Percentiles rank a stretch among this genome's conserved stretches.
Evolutionary conservation across 345 rosid species (phyloP).

Genomic region (Kernera saxatilis): DNA sequence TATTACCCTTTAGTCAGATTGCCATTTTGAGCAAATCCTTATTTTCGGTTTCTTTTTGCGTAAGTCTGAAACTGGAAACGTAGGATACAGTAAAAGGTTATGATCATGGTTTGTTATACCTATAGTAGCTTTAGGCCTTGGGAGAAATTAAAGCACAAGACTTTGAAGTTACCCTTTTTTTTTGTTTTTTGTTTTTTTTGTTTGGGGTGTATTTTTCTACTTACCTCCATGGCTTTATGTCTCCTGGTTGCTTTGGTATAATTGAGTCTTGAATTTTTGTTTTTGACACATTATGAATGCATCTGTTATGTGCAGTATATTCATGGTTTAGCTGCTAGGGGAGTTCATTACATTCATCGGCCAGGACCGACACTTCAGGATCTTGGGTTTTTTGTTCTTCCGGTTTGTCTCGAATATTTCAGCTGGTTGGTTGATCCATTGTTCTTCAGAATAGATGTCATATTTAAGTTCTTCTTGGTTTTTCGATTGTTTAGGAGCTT

Average conservation of each 20-base stretch:
- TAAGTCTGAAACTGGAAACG: conserved; percentile 2
- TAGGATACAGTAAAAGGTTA: conserved; percentile 37
- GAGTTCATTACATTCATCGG: conserved; percentile 87
- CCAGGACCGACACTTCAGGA: conserved; percentile 93
- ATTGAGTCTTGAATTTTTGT: background rate
- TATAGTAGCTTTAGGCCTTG: conserved; percentile 4
- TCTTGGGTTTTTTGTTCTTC: conserved; percentile 72
- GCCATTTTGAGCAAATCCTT: background rate
- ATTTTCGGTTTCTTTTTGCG: background rate
- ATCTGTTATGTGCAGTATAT: conserved; percentile 54
- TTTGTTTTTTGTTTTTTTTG: background rate
- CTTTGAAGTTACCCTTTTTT: conserved; percentile 17
- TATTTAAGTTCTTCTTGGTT: background rate
- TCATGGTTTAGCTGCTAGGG: conserved; percentile 84
- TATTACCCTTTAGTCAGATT: background rate
- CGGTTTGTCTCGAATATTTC: conserved; percentile 44
- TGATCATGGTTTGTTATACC: conserved; percentile 28
- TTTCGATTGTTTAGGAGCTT: conserved; percentile 51
- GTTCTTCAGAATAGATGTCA: background rate
- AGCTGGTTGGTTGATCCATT: background rate
- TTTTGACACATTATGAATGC: background rate
- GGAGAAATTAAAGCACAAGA: conserved; percentile 5
- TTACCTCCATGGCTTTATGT: background rate
- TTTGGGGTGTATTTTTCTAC: background rate
- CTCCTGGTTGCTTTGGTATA: background rate